Percentiles rank a stretch among this genome's conserved stretches.
These are phyloP conservation scores for Neocucurbitaria cava DNA, from an alignment of 2,329 filamentous ascomycete species.

Conservation along the genomic window DNA sequence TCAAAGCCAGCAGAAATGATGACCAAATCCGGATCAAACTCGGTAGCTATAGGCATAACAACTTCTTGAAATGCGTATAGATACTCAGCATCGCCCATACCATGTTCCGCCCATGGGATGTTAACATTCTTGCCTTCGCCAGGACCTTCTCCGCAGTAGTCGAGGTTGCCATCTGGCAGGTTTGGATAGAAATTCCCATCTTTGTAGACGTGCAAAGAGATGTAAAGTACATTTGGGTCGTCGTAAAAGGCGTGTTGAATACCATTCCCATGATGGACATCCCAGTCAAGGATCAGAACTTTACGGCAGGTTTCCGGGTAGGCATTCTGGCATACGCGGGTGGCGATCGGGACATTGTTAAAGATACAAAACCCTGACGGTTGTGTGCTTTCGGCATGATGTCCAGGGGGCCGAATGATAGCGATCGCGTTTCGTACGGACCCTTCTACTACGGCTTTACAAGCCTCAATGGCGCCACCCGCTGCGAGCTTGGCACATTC, in stretches of 20 bases:
- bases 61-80: slow-evolving; percentile 95
- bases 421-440: slow-evolving; percentile 94
- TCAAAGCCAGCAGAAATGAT: slow-evolving; percentile 97
- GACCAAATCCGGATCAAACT: slow-evolving; percentile 93
- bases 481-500: slow-evolving; percentile 83
- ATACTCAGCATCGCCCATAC: slow-evolving; percentile 96
- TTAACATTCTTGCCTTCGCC: slow-evolving; percentile 71
- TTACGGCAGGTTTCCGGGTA: slow-evolving; percentile 84
- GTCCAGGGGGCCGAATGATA: slow-evolving; percentile 91
- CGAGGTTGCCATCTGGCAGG: slow-evolving; percentile 63
- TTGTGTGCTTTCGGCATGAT: slow-evolving; percentile 86
- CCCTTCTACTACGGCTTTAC: slow-evolving; percentile 83
- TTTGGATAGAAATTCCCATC: slow-evolving; percentile 85
- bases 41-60: slow-evolving; percentile 92
- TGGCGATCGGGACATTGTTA: slow-evolving; percentile 94
- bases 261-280: slow-evolving; percentile 83
- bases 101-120: slow-evolving; percentile 71
- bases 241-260: slow-evolving; percentile 96
- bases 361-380: slow-evolving; percentile 97
- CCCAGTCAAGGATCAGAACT: slow-evolving; percentile 91
- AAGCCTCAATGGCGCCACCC: slow-evolving; percentile 94
- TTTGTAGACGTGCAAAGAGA: slow-evolving; percentile 89
- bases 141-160: slow-evolving; percentile 64
- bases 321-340: slow-evolving; percentile 83
- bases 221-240: slow-evolving; percentile 93